Percentiles rank a stretch among this genome's conserved stretches.
These are phyloP conservation scores for Beauveria pseudobassiana DNA, from an alignment of 2,329 filamentous ascomycete genomes.

Conservation along the genomic window DNA sequence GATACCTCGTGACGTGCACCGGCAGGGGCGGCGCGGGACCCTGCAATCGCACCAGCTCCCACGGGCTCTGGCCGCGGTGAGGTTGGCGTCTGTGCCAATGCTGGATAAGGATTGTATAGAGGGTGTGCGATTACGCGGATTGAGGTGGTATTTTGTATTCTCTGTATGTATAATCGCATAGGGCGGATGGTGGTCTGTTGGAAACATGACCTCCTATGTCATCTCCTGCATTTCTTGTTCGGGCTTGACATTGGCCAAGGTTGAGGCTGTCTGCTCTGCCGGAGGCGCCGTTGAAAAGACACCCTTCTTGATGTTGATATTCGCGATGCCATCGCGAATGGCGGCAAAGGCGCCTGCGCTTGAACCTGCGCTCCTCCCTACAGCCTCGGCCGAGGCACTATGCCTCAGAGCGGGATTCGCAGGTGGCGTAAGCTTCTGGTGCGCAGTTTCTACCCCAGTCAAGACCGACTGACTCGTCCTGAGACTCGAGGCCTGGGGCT, in stretches of 20 bases:
- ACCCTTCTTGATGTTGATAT: slow-evolving; percentile 41
- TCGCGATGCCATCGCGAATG: slow-evolving; percentile 41
- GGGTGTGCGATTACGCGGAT: not conserved
- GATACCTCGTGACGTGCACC: not conserved
- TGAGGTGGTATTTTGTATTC: slow-evolving; percentile 17
- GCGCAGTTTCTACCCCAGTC: slow-evolving; percentile 50
- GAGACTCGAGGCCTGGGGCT: slow-evolving; percentile 32
- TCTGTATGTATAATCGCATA: slow-evolving; percentile 27
- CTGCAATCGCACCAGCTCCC: slow-evolving; percentile 15
- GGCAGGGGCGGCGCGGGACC: not conserved
- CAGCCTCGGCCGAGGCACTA: slow-evolving; percentile 36
- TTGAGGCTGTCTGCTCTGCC: slow-evolving; percentile 22
- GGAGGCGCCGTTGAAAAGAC: slow-evolving; percentile 26
- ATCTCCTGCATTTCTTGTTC: slow-evolving; percentile 39
- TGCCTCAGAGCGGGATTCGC: slow-evolving; percentile 31
- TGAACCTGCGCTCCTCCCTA: not conserved
- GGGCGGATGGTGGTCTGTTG: slow-evolving; percentile 21
- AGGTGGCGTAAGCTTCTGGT: slow-evolving; percentile 41
- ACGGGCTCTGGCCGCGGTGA: slow-evolving; percentile 11
- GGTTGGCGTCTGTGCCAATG: slow-evolving; percentile 1
- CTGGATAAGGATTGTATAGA: slow-evolving; percentile 6
- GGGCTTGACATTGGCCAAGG: slow-evolving; percentile 18
- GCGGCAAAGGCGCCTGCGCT: slow-evolving; percentile 35
- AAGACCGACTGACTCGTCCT: slow-evolving; percentile 45
- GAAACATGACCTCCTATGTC: slow-evolving; percentile 37